These are phyloP conservation scores for Epithele typhae DNA, from an alignment of 768 basidiomycete genomes.

Conservation along the genomic window DNA sequence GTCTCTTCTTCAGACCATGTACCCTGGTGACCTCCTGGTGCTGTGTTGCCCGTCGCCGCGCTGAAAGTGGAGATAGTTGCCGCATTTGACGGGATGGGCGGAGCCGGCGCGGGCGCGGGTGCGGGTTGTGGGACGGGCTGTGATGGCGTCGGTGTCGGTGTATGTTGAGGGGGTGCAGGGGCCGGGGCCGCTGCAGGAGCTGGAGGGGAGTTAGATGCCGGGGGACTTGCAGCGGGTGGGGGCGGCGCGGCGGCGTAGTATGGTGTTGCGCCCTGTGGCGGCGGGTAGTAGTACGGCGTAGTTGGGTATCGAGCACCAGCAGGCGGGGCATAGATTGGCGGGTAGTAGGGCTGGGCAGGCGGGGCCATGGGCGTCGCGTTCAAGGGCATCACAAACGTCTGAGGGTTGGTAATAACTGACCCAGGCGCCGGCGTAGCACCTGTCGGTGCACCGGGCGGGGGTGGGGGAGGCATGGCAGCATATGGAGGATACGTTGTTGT, in stretches of 20 bases:
- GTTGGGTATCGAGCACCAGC: conserved; percentile 48
- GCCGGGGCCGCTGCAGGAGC: conserved; percentile 2
- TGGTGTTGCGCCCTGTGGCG: conserved; percentile 23
- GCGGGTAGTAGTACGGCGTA: conserved; percentile 59
- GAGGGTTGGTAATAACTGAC: conserved; percentile 62
- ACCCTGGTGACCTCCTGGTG: conserved; percentile 51
- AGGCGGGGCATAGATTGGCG: conserved; percentile 32
- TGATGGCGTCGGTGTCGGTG: conserved; percentile 15
- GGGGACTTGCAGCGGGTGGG: conserved; percentile 10
- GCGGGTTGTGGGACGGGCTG: conserved; percentile 25
- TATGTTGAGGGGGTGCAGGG: background rate
- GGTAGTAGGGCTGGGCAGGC: conserved; percentile 37
- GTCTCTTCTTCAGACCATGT: conserved; percentile 79
- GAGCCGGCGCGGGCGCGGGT: conserved; percentile 1
- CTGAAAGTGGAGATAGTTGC: conserved; percentile 21
- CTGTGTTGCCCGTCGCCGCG: conserved; percentile 21
- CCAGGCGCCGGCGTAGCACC: conserved; percentile 32
- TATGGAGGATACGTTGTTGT: conserved; percentile 21
- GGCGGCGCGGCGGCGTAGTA: conserved; percentile 22
- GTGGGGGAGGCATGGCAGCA: conserved; percentile 26
- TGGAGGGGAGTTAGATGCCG: conserved; percentile 3
- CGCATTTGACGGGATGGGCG: conserved; percentile 13
- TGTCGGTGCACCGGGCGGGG: conserved; percentile 25
- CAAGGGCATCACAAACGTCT: conserved; percentile 69
- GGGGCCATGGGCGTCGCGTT: conserved; percentile 41